These are phyloP conservation scores for Aspergillus neoniger DNA, from an alignment of 2,329 filamentous ascomycete species.

Conservation along the genomic window DNA sequence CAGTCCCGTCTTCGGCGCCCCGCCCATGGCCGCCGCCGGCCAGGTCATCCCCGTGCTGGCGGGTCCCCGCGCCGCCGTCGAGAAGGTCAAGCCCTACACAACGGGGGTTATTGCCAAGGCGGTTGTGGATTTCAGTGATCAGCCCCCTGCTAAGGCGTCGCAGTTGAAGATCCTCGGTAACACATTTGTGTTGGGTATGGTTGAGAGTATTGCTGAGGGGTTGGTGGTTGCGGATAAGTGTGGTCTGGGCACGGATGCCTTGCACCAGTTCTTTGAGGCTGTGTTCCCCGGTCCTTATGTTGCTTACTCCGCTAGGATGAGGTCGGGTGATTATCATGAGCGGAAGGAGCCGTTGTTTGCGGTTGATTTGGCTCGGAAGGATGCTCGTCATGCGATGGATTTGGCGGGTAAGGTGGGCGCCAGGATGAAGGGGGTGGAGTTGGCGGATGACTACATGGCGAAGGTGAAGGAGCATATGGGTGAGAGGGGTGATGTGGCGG, in stretches of 20 bases:
- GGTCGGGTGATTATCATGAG: background rate
- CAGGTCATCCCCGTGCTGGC: constrained; percentile 3
- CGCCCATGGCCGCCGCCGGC: background rate
- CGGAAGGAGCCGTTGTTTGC: constrained; percentile 2
- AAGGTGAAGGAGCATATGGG: constrained; percentile 9
- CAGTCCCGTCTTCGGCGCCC: constrained; percentile 2
- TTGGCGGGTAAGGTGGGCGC: background rate
- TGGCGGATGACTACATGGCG: constrained; percentile 10
- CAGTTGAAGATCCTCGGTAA: constrained; percentile 4
- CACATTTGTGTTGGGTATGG: constrained; percentile 3
- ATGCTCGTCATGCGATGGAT: constrained; percentile 2
- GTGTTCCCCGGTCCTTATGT: constrained; percentile 7
- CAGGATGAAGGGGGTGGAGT: background rate
- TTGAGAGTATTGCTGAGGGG: background rate
- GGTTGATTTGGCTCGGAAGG: background rate
- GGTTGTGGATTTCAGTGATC: background rate
- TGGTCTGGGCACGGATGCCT: background rate
- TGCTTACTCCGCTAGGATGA: constrained; percentile 2
- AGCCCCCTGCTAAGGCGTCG: background rate
- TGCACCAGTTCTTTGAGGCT: constrained; percentile 4
- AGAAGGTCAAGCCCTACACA: background rate
- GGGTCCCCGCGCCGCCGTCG: background rate
- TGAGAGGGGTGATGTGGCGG: constrained; percentile 66
- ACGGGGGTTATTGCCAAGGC: constrained; percentile 1
- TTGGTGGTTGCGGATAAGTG: constrained; percentile 14